Evolutionary conservation across 2,329 filamentous ascomycete species (phyloP).

Genomic region (Dactylellina leptospora): DNA sequence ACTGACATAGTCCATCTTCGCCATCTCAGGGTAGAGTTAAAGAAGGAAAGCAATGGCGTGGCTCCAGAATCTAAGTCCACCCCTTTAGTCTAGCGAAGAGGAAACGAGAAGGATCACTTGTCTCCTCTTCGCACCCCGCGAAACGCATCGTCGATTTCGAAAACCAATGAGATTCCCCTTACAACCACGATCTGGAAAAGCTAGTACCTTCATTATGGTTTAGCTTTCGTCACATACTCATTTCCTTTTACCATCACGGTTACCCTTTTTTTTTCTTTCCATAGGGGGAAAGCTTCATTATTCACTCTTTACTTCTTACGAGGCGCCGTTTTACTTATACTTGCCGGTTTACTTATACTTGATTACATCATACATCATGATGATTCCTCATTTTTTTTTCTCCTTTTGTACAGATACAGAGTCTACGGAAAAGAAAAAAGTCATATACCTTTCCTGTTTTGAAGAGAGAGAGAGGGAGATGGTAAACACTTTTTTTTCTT

Average conservation of each 20-base stretch:
- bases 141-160: constrained; percentile 49
- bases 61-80: constrained; percentile 50
- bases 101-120: constrained; percentile 53
- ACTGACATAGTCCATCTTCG: constrained; percentile 2
- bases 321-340: background rate
- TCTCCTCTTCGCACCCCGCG: constrained; percentile 51
- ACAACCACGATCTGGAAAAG: too few species aligned
- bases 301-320: constrained; percentile 1
- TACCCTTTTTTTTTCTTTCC: background rate
- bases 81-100: constrained; percentile 54
- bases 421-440: constrained; percentile 9
- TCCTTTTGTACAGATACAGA: background rate
- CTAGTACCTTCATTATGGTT: background rate
- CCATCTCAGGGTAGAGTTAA: constrained; percentile 38
- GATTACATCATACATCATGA: too few species aligned
- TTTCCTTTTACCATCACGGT: constrained; percentile 1
- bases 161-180: constrained; percentile 41
- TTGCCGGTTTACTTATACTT: constrained; percentile 2
- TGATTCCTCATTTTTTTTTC: constrained; percentile 10
- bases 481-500: too few species aligned
- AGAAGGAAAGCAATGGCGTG: constrained; percentile 53
- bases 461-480: too few species aligned
- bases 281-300: background rate
- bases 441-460: too few species aligned
- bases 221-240: background rate